Evolutionary conservation across 345 rosid species (phyloP).

Genomic region (Sisymbrium altissimum): DNA sequence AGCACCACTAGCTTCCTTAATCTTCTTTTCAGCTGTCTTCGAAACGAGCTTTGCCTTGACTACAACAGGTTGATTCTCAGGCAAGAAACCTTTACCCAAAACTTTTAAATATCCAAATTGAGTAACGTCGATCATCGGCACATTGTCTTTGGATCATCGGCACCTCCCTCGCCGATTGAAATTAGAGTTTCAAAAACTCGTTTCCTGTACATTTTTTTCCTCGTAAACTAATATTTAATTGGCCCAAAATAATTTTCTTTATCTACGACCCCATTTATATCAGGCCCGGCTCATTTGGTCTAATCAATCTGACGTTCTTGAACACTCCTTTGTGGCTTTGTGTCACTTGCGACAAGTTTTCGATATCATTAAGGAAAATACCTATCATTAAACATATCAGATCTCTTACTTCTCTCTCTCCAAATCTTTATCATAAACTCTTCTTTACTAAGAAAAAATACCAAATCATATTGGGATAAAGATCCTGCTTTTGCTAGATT

Average conservation of each 20-base stretch:
- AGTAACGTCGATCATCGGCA: conserved; percentile 45
- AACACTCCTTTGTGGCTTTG: no score
- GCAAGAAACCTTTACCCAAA: conserved; percentile 53
- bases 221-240: neutral
- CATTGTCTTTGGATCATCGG: conserved; percentile 19
- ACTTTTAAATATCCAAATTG: conserved; percentile 60
- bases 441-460: no score
- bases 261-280: neutral
- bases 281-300: neutral
- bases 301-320: no score
- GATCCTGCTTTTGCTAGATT: no score
- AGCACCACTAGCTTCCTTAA: conserved; percentile 61
- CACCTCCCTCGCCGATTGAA: no score
- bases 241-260: neutral
- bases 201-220: no score
- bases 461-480: no score
- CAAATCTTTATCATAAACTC: no score
- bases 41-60: conserved; percentile 59
- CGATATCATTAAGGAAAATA: no score
- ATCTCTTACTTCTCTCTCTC: no score
- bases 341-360: no score
- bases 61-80: conserved; percentile 51
- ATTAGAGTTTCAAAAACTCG: neutral
- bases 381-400: no score
- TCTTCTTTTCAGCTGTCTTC: conserved; percentile 59